phyloP scores from a whole-genome alignment of 805 yeast genomes.

The Saccharomycopsis microspora region DNA sequence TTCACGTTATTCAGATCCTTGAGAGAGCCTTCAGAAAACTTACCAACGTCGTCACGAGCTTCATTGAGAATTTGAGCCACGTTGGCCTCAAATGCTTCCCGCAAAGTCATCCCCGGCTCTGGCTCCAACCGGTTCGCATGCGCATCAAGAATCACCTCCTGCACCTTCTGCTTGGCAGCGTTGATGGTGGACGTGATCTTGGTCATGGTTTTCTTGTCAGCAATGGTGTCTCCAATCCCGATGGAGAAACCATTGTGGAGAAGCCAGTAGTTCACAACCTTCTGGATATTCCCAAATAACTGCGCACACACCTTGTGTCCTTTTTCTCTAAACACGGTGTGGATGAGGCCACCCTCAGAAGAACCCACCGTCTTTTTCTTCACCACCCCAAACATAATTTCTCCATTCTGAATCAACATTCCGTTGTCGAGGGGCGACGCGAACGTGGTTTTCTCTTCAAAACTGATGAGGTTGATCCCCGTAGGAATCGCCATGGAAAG shows the following conservation, averaged over 20 bases:
- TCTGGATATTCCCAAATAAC: conserved; percentile 85
- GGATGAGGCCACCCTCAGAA: conserved; percentile 95
- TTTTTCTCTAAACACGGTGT: conserved; percentile 95
- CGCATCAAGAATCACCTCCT: conserved; percentile 85
- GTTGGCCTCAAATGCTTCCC: conserved; percentile 97
- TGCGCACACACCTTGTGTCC: conserved; percentile 86
- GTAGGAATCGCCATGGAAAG: conserved; percentile 87
- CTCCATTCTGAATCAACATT: conserved; percentile 92
- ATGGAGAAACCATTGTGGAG: conserved; percentile 95
- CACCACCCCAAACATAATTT: conserved; percentile 94
- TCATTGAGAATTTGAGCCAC: conserved; percentile 91
- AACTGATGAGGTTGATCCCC: conserved; percentile 90
- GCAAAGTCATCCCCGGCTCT: conserved; percentile 98
- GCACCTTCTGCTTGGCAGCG: conserved; percentile 89
- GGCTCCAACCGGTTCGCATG: conserved; percentile 82
- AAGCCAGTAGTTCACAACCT: conserved; percentile 93
- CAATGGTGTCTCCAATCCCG: conserved; percentile 99
- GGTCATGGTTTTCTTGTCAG: conserved; percentile 93
- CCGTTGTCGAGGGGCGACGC: conserved; percentile 88
- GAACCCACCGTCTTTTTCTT: conserved; percentile 98
- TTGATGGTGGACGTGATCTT: conserved; percentile 88
- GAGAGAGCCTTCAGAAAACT: conserved; percentile 93
- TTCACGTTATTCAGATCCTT: conserved; percentile 92
- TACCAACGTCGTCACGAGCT: conserved; percentile 99
- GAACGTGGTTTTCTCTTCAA: conserved; percentile 80